Evolutionary conservation across 495 filamentous ascomycete genomes (phyloP).

Genomic region (Xylaria cubensis): DNA sequence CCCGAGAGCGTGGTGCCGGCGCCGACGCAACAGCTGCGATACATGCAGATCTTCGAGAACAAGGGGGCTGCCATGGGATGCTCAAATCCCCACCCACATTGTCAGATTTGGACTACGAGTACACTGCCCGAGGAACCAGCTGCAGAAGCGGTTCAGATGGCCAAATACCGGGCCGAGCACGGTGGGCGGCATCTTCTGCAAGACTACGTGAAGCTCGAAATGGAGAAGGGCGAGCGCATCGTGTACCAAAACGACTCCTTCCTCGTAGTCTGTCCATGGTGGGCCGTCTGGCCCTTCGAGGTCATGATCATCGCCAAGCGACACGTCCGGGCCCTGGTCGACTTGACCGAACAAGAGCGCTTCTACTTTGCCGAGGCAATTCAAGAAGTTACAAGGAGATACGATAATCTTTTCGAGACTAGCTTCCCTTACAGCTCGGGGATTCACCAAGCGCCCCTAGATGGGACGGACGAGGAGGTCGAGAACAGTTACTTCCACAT

Average conservation of each 20-base stretch:
- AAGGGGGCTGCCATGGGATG: slow-evolving; percentile 98
- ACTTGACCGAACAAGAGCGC: slow-evolving; percentile 73
- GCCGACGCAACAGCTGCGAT: slow-evolving; percentile 81
- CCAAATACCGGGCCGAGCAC: slow-evolving; percentile 75
- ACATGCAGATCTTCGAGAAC: slow-evolving; percentile 99
- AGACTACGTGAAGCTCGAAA: slow-evolving; percentile 87
- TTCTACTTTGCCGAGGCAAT: slow-evolving; percentile 79
- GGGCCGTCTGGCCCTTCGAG: slow-evolving; percentile 97
- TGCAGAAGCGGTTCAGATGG: slow-evolving; percentile 76
- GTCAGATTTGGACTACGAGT: slow-evolving; percentile 94
- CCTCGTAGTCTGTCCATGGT: slow-evolving; percentile 91
- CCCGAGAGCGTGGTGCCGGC: slow-evolving; percentile 50
- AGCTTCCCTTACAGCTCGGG: slow-evolving; percentile 93
- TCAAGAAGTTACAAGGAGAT: slow-evolving; percentile 83
- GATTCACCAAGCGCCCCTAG: slow-evolving; percentile 91
- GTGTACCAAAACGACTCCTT: slow-evolving; percentile 87
- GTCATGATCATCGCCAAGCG: slow-evolving; percentile 85
- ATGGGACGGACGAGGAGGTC: slow-evolving; percentile 82
- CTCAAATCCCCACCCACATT: slow-evolving; percentile 97
- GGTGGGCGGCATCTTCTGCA: slow-evolving; percentile 74
- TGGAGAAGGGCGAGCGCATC: slow-evolving; percentile 79
- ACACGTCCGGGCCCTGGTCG: slow-evolving; percentile 81
- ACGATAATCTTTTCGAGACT: slow-evolving; percentile 97
- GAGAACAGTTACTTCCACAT: slow-evolving; percentile 90
- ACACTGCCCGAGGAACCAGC: slow-evolving; percentile 86